Conservation (phyloP, 1,284 basidiomycete species). For the Boletus sp. region DNA sequence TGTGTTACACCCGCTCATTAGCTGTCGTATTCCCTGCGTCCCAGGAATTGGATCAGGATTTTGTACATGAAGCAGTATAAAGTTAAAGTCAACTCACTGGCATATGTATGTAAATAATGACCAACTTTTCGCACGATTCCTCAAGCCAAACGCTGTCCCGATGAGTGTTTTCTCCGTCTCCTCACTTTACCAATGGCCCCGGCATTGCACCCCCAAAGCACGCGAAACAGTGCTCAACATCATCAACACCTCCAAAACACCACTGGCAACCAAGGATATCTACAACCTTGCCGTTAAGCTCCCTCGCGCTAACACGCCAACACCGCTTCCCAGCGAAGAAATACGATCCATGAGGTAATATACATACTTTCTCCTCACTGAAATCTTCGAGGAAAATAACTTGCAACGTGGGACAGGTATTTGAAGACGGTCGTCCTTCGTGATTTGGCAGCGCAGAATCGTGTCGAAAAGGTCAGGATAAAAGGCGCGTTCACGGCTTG, state of each 20-base stretch:
- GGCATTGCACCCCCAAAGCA: slow-evolving; percentile 32
- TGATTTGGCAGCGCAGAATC: slow-evolving; percentile 45
- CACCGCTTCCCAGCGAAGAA: slow-evolving; percentile 48
- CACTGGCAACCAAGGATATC: slow-evolving; percentile 36
- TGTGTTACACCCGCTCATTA: slow-evolving; percentile 2
- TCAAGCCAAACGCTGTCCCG: no score
- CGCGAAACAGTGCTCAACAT: slow-evolving; percentile 29
- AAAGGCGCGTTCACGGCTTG: slow-evolving; percentile 40
- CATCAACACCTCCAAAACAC: slow-evolving; percentile 27
- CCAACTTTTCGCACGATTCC: no score
- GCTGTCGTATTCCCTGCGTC: slow-evolving; percentile 15
- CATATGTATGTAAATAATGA: no score
- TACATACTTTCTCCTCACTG: slow-evolving; percentile 32
- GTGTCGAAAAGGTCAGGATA: slow-evolving; percentile 49
- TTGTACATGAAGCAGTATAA: no score
- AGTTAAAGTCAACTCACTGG: no score
- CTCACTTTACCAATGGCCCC: slow-evolving; percentile 32
- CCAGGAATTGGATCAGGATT: slow-evolving; percentile 28
- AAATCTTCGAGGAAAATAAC: neutral
- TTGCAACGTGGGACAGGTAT: slow-evolving; percentile 46
- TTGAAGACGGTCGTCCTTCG: slow-evolving; percentile 59
- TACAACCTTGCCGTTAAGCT: slow-evolving; percentile 29
- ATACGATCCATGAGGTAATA: slow-evolving; percentile 59
- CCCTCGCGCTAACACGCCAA: slow-evolving; percentile 14
- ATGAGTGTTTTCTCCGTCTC: slow-evolving; percentile 28